Base-by-base conservation (phyloP, 495 filamentous ascomycete genomes). In the Usnea hakonensis region DNA sequence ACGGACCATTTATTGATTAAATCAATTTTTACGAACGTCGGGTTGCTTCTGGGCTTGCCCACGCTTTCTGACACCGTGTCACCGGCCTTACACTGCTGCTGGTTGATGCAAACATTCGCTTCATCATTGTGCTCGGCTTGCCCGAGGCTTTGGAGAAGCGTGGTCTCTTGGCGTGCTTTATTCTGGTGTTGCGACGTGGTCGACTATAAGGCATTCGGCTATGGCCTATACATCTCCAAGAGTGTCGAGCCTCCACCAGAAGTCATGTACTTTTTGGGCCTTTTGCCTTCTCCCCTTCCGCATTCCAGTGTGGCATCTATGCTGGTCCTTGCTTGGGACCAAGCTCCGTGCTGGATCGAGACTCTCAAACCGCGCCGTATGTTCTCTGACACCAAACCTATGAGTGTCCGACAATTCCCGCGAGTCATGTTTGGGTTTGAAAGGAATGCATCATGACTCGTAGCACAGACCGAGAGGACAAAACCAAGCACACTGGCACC, bases 11-110 rank as follows among this genome's bases (percentile, higher is more conserved):
- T 82, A 84, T 81, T 80, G 87, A 86, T 90, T 90, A 90, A 90
- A 83, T 83, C 86, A 81, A 79, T 89, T 91, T 90, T 91, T 90
- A 80, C 33, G 81, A 66, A 55, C 60, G 85, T 71, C 67, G 66
- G 73, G 60, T 69, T 74, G 74, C 82, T 87, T 85, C 87, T 90
- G 83, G 80, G 87, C 90, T 92, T 91, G 89, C 87, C 76, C 79
- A 90, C 85, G 85, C 74, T 75, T 72, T 64, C 71, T 69, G 59
- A 72, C 87, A 90, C 83, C 76, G 89, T 91, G 88, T 90, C 85
- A 83, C 85, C 78, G 83, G 88, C 87, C 86, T 90, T 85, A 85
- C 89, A 93, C 89, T 91, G 84, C 78, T 83, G 84, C 85, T 81
- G 78, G 84, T 83, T 76, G 88, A 90, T 79, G 89, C 90, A 86